Base-by-base conservation (phyloP, 768 basidiomycete genomes). In the Leccinum boreale region DNA sequence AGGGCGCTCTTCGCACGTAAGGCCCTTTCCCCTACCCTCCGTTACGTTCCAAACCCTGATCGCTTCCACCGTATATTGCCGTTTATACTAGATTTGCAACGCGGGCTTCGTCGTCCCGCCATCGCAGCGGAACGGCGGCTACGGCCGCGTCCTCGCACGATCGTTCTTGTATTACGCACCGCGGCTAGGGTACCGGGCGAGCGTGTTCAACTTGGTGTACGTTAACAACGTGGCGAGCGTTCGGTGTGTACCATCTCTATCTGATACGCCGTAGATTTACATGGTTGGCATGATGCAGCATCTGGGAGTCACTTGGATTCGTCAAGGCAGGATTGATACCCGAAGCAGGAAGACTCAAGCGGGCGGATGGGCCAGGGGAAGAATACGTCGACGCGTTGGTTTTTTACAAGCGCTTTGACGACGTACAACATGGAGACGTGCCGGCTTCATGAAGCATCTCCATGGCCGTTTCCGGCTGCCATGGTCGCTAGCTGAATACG, bases 141-240 rank as follows among this genome's bases (percentile, higher is more conserved):
- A 88, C 65, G 94, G 94, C 17, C 73, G 75, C 44, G 75, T 82
- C 7, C 81, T 98, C 36, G 93, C 89, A 3, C 80, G 79, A 58
- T 90, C 90, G 3, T 97, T 84, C 73, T 74, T 95, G 19, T 75
- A 89, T 69, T 92, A 92, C 65, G 95, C 84, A 2, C 95, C 93
- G 0, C 76, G 74, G 36, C 75, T 94, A 23, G 92, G 90, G 33
- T 89, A 89, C 73, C 77, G 82, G 63, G 87, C 82, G 4, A 90
- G 87, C 67, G 85, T 96, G 24, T 96, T 97, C 79, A 96, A 97
- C 70, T 80, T 97, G 45, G 93, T 97, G 36, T 96, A 90, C 71
- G 84, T 85, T 24, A 92, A 87, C 69, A 97, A 96, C 74, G 65
- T 74, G 46, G 92, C 92, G 17, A 89, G 87, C 46, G 70, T 87